Evolutionary conservation across 2,329 filamentous ascomycete genomes (phyloP).

Genomic region (Colletotrichum sp.): DNA sequence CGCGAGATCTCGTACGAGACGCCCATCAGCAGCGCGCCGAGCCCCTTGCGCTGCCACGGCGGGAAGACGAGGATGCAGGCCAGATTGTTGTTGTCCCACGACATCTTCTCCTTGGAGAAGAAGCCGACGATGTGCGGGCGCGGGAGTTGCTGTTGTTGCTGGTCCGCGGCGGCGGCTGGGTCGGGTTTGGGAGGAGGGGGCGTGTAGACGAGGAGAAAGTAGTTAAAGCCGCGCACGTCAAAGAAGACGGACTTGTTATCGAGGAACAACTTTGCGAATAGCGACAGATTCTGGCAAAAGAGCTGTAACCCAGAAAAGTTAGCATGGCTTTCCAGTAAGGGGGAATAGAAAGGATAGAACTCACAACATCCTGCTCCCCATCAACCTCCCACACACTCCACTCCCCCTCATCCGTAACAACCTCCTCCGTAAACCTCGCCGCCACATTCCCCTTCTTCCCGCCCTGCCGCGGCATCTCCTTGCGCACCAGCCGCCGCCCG

Average conservation of each 20-base stretch:
- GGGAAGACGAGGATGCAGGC: slow-evolving; percentile 97
- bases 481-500: slow-evolving; percentile 44
- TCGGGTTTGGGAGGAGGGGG: slow-evolving; percentile 47
- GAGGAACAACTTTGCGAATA: slow-evolving; percentile 96
- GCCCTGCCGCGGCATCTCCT: slow-evolving; percentile 33
- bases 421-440: slow-evolving; percentile 45
- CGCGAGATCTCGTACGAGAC: slow-evolving; percentile 91
- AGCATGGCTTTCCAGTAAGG: neutral
- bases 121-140: slow-evolving; percentile 80
- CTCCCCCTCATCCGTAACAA: slow-evolving; percentile 66
- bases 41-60: slow-evolving; percentile 89
- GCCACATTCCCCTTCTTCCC: slow-evolving; percentile 41
- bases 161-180: neutral
- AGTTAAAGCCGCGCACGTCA: slow-evolving; percentile 92
- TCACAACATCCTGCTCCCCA: slow-evolving; percentile 79
- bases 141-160: slow-evolving; percentile 5
- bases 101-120: slow-evolving; percentile 98
- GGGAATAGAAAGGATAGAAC: slow-evolving; percentile 28
- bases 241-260: slow-evolving; percentile 99
- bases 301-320: slow-evolving; percentile 52
- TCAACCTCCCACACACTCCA: slow-evolving; percentile 94
- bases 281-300: slow-evolving; percentile 92
- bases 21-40: slow-evolving; percentile 89
- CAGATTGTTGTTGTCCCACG: slow-evolving; percentile 98
- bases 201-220: slow-evolving; percentile 87